Evolutionary conservation across 208 protist genomes (phyloP).

Genomic region (Trypanosoma cruzi): DNA sequence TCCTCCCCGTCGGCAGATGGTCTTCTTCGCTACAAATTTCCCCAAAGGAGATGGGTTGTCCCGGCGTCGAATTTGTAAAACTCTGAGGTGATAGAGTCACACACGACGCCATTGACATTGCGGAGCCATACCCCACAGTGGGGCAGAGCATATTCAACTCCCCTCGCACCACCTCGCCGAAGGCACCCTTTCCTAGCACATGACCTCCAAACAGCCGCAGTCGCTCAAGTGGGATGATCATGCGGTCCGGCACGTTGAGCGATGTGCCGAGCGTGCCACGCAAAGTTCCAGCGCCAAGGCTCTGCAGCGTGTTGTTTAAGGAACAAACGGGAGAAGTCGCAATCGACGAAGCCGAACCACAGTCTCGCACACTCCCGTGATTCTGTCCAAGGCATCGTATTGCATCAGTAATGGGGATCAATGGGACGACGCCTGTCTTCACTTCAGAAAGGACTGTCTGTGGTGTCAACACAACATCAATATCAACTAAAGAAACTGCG

Average conservation of each 20-base stretch:
- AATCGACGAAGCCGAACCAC: slow-evolving; percentile 11
- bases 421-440: slow-evolving; percentile 5
- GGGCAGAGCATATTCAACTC: slow-evolving; percentile 52
- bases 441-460: no score
- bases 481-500: neutral
- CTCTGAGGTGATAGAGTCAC: neutral
- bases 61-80: neutral
- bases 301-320: slow-evolving; percentile 17
- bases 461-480: neutral
- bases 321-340: slow-evolving; percentile 9
- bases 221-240: slow-evolving; percentile 50
- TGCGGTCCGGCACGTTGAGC: slow-evolving; percentile 39
- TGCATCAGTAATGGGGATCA: slow-evolving; percentile 6
- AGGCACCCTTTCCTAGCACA: slow-evolving; percentile 54
- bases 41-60: neutral
- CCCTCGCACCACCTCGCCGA: slow-evolving; percentile 59
- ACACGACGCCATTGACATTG: neutral
- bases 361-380: slow-evolving; percentile 21
- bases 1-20: neutral
- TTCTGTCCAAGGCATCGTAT: neutral
- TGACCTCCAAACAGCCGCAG: slow-evolving; percentile 24
- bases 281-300: slow-evolving; percentile 22
- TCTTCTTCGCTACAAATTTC: neutral
- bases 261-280: slow-evolving; percentile 38
- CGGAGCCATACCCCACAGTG: neutral